Percentiles rank a stretch among this genome's conserved stretches.
These are phyloP conservation scores for Chaetomidium leptoderma DNA, from an alignment of 495 filamentous ascomycete genomes.

Conservation along the genomic window DNA sequence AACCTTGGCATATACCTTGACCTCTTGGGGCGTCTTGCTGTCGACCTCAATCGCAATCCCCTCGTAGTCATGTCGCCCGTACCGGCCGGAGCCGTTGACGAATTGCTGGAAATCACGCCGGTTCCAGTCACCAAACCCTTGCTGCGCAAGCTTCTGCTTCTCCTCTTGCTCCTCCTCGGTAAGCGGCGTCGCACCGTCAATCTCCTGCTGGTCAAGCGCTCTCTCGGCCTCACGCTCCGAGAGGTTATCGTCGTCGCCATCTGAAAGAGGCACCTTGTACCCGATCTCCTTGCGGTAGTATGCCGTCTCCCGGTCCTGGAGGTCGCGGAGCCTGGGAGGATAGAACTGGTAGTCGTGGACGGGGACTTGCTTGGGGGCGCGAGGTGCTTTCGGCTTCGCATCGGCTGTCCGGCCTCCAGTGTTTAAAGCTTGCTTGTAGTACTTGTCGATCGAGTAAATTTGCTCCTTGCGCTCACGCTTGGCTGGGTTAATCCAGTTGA, in stretches of 20 bases:
- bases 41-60: constrained; percentile 87
- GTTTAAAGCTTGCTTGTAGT: constrained; percentile 86
- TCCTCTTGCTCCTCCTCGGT: constrained; percentile 85
- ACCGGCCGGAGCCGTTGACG: constrained; percentile 87
- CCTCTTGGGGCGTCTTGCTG: constrained; percentile 77
- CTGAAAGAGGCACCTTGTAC: constrained; percentile 81
- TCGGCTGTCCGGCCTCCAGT: constrained; percentile 83
- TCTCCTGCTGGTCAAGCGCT: constrained; percentile 81
- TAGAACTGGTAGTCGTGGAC: constrained; percentile 99
- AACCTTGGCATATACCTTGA: constrained; percentile 82
- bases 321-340: constrained; percentile 69
- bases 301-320: constrained; percentile 95
- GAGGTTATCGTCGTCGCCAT: constrained; percentile 78
- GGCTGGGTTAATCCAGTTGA: constrained; percentile 97
- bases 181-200: constrained; percentile 83
- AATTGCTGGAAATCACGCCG: constrained; percentile 97
- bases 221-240: constrained; percentile 83
- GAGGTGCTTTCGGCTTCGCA: constrained; percentile 89
- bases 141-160: constrained; percentile 71
- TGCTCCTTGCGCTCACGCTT: constrained; percentile 99
- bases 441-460: constrained; percentile 97
- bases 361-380: constrained; percentile 85
- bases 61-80: constrained; percentile 78
- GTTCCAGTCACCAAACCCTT: constrained; percentile 94
- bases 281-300: constrained; percentile 92